Base-by-base conservation (phyloP, 163 green algal species). In the Prototheca cutis region DNA sequence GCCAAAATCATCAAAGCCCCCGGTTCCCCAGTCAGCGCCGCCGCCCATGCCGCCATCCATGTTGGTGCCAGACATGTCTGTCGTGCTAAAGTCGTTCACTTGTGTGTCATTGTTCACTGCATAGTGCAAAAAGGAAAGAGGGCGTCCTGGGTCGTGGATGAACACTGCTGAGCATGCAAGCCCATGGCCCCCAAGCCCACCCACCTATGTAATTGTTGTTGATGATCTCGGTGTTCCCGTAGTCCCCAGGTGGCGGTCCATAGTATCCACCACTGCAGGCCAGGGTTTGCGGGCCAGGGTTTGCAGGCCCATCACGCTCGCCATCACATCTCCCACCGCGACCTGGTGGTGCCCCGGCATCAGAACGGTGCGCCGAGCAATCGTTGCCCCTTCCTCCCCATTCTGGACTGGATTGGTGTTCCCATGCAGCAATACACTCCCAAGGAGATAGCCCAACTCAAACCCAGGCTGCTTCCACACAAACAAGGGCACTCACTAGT, bases 211-310 rank as follows among this genome's bases (percentile, higher is more conserved):
- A 45, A 45, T 51, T 51, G 17, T 51, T 51, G 42, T 51, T 51
- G 42, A 51, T 24, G 17, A 51, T 51, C 42, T 51, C 42, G 6
- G 42, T 51, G 42, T 51, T 51, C 18, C 42, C 42, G 13, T 45
- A 21, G 36, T 45, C 13, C 36, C 36, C n/a, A n/a, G n/a, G n/a
- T n/a, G n/a, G n/a, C n/a, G n/a, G n/a, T n/a, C n/a, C 36, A 45
- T 1, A 15, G 36, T 45, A 45, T 45, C 36, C 36, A 45, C 36
- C 36, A n/a, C n/a, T n/a, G n/a, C n/a, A n/a, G n/a, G n/a, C n/a
- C n/a, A n/a, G n/a, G n/a, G n/a, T n/a, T n/a, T n/a, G n/a, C n/a
- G n/a, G n/a, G n/a, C n/a, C n/a, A n/a, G n/a, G n/a, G n/a, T n/a
- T n/a, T n/a, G n/a, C n/a, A n/a, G n/a, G n/a, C n/a, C n/a, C n/a